Percentiles rank a stretch among this genome's conserved stretches.
Evolutionary conservation across 164 flowering plant species (phyloP).

Genomic region (Magnolia changhungtana): DNA sequence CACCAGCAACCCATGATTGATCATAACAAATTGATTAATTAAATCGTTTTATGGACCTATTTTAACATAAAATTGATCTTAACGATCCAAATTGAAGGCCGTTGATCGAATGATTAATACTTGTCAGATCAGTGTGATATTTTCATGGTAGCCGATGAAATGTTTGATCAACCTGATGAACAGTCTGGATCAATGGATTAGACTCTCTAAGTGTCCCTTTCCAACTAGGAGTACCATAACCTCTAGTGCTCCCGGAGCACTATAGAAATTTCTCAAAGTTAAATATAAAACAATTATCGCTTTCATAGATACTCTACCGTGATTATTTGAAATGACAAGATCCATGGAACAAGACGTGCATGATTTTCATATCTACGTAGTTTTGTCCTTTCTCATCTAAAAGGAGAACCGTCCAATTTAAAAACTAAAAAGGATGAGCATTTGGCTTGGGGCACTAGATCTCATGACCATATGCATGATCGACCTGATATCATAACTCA

Average conservation of each 20-base stretch:
- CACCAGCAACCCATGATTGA: too few species aligned
- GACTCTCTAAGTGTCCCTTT: too few species aligned
- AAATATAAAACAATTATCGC: neutral
- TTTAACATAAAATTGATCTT: too few species aligned
- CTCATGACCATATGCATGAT: neutral
- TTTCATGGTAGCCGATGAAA: too few species aligned
- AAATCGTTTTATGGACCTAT: too few species aligned
- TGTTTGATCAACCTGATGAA: too few species aligned
- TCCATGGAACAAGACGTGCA: conserved; percentile 6
- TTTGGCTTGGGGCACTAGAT: neutral
- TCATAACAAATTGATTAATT: too few species aligned
- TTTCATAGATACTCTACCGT: neutral
- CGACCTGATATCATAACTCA: neutral
- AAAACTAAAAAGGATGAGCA: neutral
- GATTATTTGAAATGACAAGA: neutral
- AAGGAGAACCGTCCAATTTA: neutral
- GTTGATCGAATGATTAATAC: too few species aligned
- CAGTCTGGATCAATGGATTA: too few species aligned
- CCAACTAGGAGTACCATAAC: too few species aligned
- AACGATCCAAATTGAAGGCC: too few species aligned
- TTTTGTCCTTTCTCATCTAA: conserved; percentile 5
- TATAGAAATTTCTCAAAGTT: neutral
- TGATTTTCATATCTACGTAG: neutral
- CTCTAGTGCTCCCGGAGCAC: neutral
- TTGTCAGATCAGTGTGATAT: too few species aligned